Evolutionary conservation across 148 eudicot species (phyloP).

Genomic region (Rhododendron kiyosumense): DNA sequence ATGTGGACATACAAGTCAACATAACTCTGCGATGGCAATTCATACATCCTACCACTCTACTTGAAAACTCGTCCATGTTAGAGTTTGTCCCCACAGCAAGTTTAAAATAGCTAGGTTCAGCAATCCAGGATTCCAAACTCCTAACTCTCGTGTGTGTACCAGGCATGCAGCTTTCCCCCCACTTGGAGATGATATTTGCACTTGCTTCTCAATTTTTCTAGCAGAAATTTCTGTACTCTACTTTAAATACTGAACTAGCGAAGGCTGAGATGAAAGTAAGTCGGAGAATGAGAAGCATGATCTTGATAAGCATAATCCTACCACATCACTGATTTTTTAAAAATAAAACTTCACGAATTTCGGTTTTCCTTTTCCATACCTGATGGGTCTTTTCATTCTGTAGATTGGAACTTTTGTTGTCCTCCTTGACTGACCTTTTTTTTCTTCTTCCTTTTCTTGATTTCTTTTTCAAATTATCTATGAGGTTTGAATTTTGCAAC

Average conservation of each 20-base stretch:
- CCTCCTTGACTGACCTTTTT: neutral
- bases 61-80: neutral
- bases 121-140: slow-evolving; percentile 1
- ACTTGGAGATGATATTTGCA: neutral
- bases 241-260: neutral
- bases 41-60: neutral
- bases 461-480: neutral
- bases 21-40: neutral
- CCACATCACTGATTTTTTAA: neutral
- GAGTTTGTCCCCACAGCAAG: neutral
- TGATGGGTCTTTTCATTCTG: neutral
- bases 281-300: neutral
- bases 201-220: neutral
- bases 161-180: neutral
- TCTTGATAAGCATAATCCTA: neutral
- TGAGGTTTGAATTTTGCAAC: neutral
- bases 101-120: neutral
- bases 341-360: neutral
- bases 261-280: neutral
- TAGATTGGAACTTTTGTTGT: neutral
- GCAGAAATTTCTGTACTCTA: neutral
- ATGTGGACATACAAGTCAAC: neutral
- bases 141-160: neutral
- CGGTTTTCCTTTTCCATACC: neutral
- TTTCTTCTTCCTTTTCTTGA: neutral